Conservation (phyloP, 2,329 filamentous ascomycete genomes). For the Aspergillus niger region DNA sequence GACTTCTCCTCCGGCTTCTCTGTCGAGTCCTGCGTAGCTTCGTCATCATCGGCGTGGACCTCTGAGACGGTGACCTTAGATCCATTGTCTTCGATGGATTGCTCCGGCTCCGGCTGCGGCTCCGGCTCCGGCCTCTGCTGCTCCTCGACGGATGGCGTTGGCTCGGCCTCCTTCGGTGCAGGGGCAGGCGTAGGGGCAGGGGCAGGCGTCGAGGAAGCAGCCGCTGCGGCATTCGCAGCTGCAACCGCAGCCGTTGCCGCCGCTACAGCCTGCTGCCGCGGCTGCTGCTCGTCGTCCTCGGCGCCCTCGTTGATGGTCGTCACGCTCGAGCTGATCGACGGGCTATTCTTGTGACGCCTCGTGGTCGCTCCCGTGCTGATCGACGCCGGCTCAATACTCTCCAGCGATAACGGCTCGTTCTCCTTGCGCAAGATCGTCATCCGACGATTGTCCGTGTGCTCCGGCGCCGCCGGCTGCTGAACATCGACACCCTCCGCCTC, state of each 20-base stretch:
- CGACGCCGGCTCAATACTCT: constrained; percentile 47
- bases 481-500: constrained; percentile 84
- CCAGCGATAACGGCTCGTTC: constrained; percentile 25
- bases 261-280: constrained; percentile 20
- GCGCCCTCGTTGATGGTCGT: constrained; percentile 80
- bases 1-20: background rate
- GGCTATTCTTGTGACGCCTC: constrained; percentile 78
- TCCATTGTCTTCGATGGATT: constrained; percentile 11
- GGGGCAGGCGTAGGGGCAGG: background rate
- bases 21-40: constrained; percentile 1
- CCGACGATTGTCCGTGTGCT: constrained; percentile 32
- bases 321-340: constrained; percentile 75
- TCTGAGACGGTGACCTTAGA: constrained; percentile 25
- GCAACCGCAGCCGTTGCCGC: constrained; percentile 11
- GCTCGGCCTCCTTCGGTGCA: constrained; percentile 14
- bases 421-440: constrained; percentile 43
- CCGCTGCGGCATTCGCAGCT: constrained; percentile 1
- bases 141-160: constrained; percentile 15
- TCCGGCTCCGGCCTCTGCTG: constrained; percentile 8
- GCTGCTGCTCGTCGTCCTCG: constrained; percentile 64
- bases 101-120: background rate
- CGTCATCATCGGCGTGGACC: constrained; percentile 22
- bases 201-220: background rate
- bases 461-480: constrained; percentile 24
- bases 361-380: constrained; percentile 68